These are phyloP conservation scores for Boletus sp. DNA, from an alignment of 768 basidiomycete genomes.

Conservation along the genomic window DNA sequence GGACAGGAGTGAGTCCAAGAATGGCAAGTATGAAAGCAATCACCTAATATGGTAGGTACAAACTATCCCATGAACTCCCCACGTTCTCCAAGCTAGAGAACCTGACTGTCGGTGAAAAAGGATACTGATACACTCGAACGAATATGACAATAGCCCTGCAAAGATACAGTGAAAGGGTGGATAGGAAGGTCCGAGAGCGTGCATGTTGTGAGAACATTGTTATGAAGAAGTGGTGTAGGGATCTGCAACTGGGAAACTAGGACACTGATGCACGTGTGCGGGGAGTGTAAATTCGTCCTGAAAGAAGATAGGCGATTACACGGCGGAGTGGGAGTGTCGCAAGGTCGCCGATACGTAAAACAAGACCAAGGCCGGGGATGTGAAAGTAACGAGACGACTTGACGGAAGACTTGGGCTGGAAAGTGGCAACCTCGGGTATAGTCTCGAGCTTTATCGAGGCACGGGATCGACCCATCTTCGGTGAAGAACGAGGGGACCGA, in stretches of 20 bases:
- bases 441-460: conserved; percentile 36
- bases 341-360: conserved; percentile 31
- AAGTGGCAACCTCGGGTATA: conserved; percentile 35
- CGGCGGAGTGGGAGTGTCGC: conserved; percentile 30
- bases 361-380: conserved; percentile 29
- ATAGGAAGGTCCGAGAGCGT: conserved; percentile 7
- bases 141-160: conserved; percentile 5
- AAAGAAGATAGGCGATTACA: conserved; percentile 22
- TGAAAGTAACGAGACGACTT: conserved; percentile 15
- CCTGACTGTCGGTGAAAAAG: not conserved
- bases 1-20: conserved; percentile 20
- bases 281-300: conserved; percentile 25
- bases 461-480: conserved; percentile 26
- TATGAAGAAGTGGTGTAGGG: not conserved
- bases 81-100: not conserved
- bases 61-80: conserved; percentile 4
- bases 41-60: conserved; percentile 28
- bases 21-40: conserved; percentile 29
- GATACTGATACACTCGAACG: conserved; percentile 19
- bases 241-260: conserved; percentile 12
- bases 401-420: conserved; percentile 23
- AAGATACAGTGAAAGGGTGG: conserved; percentile 8
- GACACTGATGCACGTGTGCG: conserved; percentile 9
- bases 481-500: conserved; percentile 24
- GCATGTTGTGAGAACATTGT: conserved; percentile 4